A percentile compares a stretch with the other conserved stretches of the same genome.
phyloP scores from a whole-genome alignment of 177 flowering plant genomes.

The Tripterygium wilfordii region DNA sequence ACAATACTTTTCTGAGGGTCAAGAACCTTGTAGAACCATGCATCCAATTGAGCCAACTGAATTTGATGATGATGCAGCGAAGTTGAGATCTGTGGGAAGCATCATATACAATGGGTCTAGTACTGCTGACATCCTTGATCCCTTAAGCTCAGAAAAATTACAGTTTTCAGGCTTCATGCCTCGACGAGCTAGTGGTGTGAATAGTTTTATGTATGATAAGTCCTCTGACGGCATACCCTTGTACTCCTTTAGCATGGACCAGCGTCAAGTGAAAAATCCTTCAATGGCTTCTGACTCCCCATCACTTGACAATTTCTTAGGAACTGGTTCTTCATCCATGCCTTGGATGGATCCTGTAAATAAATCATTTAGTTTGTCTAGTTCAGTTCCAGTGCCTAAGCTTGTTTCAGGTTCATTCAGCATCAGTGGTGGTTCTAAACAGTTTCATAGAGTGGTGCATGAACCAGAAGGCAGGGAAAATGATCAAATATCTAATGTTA shows the following conservation, averaged over 20 bases:
- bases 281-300: constrained; percentile 58
- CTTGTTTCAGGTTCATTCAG: constrained; percentile 80
- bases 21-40: constrained; percentile 20
- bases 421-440: constrained; percentile 56
- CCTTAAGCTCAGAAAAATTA: constrained; percentile 58
- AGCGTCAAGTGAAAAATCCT: constrained; percentile 34
- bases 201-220: constrained; percentile 62
- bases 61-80: constrained; percentile 41
- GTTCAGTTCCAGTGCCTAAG: constrained; percentile 74
- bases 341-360: constrained; percentile 74
- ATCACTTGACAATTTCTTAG: constrained; percentile 45
- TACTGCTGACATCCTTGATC: constrained; percentile 45
- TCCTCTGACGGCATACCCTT: constrained; percentile 88
- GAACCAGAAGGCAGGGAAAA: constrained; percentile 73
- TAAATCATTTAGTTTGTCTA: constrained; percentile 68
- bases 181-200: constrained; percentile 58
- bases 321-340: constrained; percentile 58
- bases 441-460: constrained; percentile 74
- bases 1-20: constrained; percentile 28
- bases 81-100: constrained; percentile 44
- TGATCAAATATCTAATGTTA: constrained; percentile 47
- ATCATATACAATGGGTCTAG: constrained; percentile 30
- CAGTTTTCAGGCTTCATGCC: constrained; percentile 82
- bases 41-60: too few relatives aligned
- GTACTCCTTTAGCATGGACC: constrained; percentile 82